Evolutionary conservation across 2,329 filamentous ascomycete species (phyloP).

Genomic region (Pleoardoris graminearum): DNA sequence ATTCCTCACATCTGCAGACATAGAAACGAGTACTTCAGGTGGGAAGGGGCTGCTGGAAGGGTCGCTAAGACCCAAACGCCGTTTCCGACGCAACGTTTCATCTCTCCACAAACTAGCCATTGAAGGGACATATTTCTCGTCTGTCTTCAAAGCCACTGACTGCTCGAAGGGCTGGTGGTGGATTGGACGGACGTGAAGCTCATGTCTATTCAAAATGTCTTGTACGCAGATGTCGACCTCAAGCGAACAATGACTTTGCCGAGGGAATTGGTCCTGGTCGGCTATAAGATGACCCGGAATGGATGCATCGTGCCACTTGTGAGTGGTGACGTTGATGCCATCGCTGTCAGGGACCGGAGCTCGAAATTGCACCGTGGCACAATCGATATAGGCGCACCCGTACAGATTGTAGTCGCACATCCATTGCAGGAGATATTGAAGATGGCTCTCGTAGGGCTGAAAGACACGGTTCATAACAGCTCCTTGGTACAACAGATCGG

Average conservation of each 20-base stretch:
- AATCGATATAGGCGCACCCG: conserved; percentile 85
- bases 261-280: conserved; percentile 66
- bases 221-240: conserved; percentile 90
- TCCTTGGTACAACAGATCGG: conserved; percentile 85
- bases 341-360: conserved; percentile 71
- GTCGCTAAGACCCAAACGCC: conserved; percentile 66
- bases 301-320: conserved; percentile 80
- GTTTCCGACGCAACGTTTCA: conserved; percentile 78
- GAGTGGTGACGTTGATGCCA: conserved; percentile 62
- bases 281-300: conserved; percentile 64
- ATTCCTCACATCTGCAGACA: conserved; percentile 81
- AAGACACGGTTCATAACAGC: conserved; percentile 81
- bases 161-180: conserved; percentile 88
- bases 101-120: conserved; percentile 94
- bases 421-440: conserved; percentile 92
- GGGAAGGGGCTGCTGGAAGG: conserved; percentile 76
- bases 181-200: conserved; percentile 74
- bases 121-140: conserved; percentile 85
- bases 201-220: conserved; percentile 79
- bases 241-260: conserved; percentile 83
- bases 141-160: conserved; percentile 62
- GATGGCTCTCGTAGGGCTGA: conserved; percentile 91
- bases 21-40: conserved; percentile 78
- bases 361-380: conserved; percentile 71
- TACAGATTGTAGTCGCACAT: conserved; percentile 99